A percentile compares a stretch with the other conserved stretches of the same genome.
Evolutionary conservation across 2,329 filamentous ascomycete genomes (phyloP).

Genomic region (Ophioceras dolichostomum): DNA sequence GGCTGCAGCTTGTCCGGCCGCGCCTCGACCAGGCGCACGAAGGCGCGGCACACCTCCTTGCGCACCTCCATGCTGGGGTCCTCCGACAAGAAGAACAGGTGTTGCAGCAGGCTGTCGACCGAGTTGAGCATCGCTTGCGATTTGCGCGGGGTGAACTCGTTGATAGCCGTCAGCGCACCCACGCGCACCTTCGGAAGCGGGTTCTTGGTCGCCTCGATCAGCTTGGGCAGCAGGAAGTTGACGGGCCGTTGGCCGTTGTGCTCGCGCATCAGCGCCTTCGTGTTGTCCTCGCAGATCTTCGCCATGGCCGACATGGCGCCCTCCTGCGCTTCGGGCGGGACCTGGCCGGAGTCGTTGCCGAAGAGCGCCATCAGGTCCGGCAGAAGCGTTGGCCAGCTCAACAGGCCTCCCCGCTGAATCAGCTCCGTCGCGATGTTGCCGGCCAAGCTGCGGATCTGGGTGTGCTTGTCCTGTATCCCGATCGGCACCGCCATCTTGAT

Average conservation of each 20-base stretch:
- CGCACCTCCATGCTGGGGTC: slow-evolving; percentile 75
- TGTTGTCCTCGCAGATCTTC: slow-evolving; percentile 97
- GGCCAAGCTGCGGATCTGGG: slow-evolving; percentile 76
- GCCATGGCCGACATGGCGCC: slow-evolving; percentile 85
- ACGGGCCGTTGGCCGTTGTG: slow-evolving; percentile 82
- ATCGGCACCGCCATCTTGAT: slow-evolving; percentile 69
- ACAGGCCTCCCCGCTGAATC: slow-evolving; percentile 69
- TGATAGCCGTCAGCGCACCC: slow-evolving; percentile 72
- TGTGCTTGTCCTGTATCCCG: slow-evolving; percentile 68
- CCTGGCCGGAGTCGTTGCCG: slow-evolving; percentile 56
- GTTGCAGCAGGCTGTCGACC: slow-evolving; percentile 69
- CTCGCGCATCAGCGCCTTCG: slow-evolving; percentile 71
- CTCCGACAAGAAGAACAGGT: slow-evolving; percentile 68
- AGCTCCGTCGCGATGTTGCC: slow-evolving; percentile 93
- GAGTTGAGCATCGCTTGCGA: slow-evolving; percentile 71
- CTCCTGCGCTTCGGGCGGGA: slow-evolving; percentile 66
- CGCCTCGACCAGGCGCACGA: slow-evolving; percentile 84
- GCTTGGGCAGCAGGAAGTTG: slow-evolving; percentile 77
- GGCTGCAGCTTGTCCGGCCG: slow-evolving; percentile 83
- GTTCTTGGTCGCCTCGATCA: slow-evolving; percentile 76
- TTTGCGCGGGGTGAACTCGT: slow-evolving; percentile 80
- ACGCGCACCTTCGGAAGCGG: slow-evolving; percentile 65
- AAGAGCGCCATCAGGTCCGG: slow-evolving; percentile 72
- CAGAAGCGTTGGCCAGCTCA: slow-evolving; percentile 85
- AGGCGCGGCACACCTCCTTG: slow-evolving; percentile 83